Evolutionary conservation across 78 protist genomes (phyloP), one percentile per base, ranked within the genome.

Genomic region (Chrysochromulina parva): DNA sequence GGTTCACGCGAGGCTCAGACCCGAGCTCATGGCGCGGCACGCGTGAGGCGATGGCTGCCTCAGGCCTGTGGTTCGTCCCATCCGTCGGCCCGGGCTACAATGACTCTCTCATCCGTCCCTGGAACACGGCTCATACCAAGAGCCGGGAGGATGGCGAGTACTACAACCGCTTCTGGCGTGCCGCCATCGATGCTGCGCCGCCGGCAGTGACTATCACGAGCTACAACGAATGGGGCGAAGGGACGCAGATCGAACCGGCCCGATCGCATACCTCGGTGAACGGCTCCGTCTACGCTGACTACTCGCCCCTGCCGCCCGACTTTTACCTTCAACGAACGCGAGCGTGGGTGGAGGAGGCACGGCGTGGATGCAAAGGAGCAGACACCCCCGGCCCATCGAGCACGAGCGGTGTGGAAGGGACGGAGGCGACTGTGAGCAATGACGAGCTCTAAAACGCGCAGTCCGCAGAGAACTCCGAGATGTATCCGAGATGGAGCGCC

Each of bases 211-310:
- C 88, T 3, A 78, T 90, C 58, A 90, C 92, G 26, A 57, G 74
- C 55, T 90, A 80, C 88, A 90, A 90, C n/a, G 92, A 90, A 47
- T 90, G 92, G 92, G 88, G 88, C 16, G 92, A 90, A 65, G 92
- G 92, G 38, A 90, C 92, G 13, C 92, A 90, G 92, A 80, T 90
- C 0, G 92, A 90, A 59, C 67, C 88, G 2, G 92, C 92, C 1
- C 3, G 38, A n/a, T 19, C 62, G 3, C 88, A 82, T 11, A n/a
- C 7, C 19, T 11, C 78, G 11, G 4, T 5, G 10, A 11, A 9
- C 50, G 78, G 78, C 11, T 28, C 3, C 9, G 50, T 11, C 50
- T 69, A 69, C 50, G 24, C 4, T 22, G 78, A 28, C 50, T 69
- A 69, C 78, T 2, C 28, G 50, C 78, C 78, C 4, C 24, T n/a